A percentile compares a stretch with the other conserved stretches of the same genome.
Conservation (phyloP, 139 green algal species). For the Volvox africanus region DNA sequence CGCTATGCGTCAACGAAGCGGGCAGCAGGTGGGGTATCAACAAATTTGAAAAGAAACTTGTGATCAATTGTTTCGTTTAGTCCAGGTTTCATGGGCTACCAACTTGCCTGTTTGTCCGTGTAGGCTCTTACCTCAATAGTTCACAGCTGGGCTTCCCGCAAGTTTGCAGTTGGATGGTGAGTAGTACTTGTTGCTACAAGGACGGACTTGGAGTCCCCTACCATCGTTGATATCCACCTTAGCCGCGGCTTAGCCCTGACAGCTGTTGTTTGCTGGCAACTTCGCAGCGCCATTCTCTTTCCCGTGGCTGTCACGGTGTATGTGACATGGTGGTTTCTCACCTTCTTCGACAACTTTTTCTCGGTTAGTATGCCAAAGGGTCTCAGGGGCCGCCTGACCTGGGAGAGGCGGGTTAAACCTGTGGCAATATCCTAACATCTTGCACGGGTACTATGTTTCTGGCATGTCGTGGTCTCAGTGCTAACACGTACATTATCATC, state of each 20-base stretch:
- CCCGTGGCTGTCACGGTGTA: slow-evolving; percentile 90
- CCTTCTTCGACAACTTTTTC: slow-evolving; percentile 96
- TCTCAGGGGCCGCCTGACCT: neutral
- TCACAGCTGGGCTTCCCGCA: slow-evolving; percentile 47
- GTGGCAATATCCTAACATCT: neutral
- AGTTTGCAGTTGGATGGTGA: slow-evolving; percentile 60
- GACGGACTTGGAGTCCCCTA: neutral
- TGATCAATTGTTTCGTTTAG: neutral
- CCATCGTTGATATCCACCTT: neutral
- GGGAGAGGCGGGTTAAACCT: neutral
- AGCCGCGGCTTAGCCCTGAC: neutral
- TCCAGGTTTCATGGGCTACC: neutral
- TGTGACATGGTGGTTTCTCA: slow-evolving; percentile 89
- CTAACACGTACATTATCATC: neutral
- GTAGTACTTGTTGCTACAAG: slow-evolving; percentile 41
- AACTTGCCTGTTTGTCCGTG: neutral
- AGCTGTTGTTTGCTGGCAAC: neutral
- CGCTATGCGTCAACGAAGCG: neutral
- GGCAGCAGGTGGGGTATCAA: neutral
- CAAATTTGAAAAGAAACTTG: neutral
- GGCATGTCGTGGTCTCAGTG: neutral
- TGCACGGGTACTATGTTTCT: neutral
- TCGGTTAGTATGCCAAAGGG: slow-evolving; percentile 57
- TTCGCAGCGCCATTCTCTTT: slow-evolving; percentile 87
- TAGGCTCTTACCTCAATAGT: slow-evolving; percentile 27